Base-by-base conservation (phyloP, 768 basidiomycete genomes). In the Xerocomellus intermedius region DNA sequence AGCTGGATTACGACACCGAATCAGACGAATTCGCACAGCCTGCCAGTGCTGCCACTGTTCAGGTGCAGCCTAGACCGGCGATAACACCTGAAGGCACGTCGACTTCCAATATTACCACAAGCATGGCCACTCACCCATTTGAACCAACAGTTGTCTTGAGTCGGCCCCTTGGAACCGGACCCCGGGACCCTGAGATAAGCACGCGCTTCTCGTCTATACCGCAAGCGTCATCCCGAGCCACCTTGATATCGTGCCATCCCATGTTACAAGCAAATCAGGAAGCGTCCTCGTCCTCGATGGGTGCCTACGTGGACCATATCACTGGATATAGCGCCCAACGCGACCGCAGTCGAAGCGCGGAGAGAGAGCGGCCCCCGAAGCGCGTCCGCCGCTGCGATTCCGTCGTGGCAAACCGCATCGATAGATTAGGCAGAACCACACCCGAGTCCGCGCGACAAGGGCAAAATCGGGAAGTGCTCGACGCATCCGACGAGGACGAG, bases 301-400 rank as follows among this genome's bases (percentile, higher is more conserved):
- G 26, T 24, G 36, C 26, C 19, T 26, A 50, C 21, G 19, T 26
- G 50, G 48, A 50, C 37, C 52, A 38, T 17, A 48, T 42, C 10
- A 43, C 32, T 48, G 55, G 55, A 51, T 49, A 48, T 48, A 26
- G 37, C 4, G 14, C 28, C 3, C 52, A 42, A 24, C 66, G 57
- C 30, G 55, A 57, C 28, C 59, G 57, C 17, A 61, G 59, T 52
- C 50, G 35, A 35, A 62, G 58, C 32, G 50, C 52, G 70, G 69
- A 60, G 43, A 42, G 57, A 62, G 71, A 59, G 52, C 67, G 69
- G 63, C 62, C 56, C 4, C 41, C 32, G 63, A 70, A 70, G 67
- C 70, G 69, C 45, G 26, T 51, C 44, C 65, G 67, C 42, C 52
- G 55, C n/a, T 28, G 37, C 51, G 50, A 56, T 55, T 48, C 56